Percentiles rank a stretch among this genome's conserved stretches.
These are phyloP conservation scores for Monosporascus sp. DNA, from an alignment of 2,329 filamentous ascomycete genomes.

Conservation along the genomic window DNA sequence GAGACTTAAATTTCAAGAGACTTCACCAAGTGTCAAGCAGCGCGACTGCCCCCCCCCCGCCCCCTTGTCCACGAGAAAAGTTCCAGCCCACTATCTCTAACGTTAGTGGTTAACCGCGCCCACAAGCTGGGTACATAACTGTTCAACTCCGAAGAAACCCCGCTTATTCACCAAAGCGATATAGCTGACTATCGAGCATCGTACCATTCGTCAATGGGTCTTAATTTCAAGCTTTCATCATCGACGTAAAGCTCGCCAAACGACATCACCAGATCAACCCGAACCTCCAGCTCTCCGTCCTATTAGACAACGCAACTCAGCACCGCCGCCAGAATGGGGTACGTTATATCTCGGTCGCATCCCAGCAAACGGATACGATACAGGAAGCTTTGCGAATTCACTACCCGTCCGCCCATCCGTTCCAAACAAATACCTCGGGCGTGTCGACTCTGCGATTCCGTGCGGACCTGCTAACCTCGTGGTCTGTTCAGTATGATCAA, in stretches of 20 bases:
- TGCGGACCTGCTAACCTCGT: neutral
- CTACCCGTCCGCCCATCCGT: no score
- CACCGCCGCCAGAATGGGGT: slow-evolving; percentile 22
- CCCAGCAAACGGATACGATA: no score
- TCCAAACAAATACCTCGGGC: neutral
- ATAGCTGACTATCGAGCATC: neutral
- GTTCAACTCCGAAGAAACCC: neutral
- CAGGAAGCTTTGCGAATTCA: no score
- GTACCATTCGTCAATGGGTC: neutral
- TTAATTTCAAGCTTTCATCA: neutral
- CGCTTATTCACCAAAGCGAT: neutral
- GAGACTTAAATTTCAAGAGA: neutral
- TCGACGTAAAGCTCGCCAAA: neutral
- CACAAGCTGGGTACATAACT: neutral
- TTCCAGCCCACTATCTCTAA: no score
- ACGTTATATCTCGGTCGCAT: slow-evolving; percentile 10
- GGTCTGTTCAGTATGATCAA: slow-evolving; percentile 51
- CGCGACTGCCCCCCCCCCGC: no score
- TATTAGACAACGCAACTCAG: slow-evolving; percentile 7
- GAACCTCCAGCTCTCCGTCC: slow-evolving; percentile 10
- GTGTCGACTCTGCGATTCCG: neutral
- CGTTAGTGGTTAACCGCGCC: no score
- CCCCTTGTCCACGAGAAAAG: no score
- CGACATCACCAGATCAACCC: slow-evolving; percentile 13
- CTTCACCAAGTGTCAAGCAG: neutral